Percentiles rank a stretch among this genome's conserved stretches.
These are phyloP conservation scores for Leishmania amazonensis DNA, from an alignment of 208 protist species.

Conservation along the genomic window DNA sequence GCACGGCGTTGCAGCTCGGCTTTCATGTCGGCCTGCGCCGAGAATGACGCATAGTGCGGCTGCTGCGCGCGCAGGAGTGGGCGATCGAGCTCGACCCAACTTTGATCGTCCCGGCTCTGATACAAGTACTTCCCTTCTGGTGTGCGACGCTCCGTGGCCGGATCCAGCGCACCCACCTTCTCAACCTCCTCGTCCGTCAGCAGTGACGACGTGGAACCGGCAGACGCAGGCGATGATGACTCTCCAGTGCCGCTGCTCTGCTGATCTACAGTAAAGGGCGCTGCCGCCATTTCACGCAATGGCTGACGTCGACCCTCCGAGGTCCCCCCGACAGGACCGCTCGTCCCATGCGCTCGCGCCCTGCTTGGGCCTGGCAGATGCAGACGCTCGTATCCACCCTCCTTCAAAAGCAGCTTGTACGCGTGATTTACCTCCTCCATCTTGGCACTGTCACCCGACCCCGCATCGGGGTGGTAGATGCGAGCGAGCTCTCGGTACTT, in stretches of 20 bases:
- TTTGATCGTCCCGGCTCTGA: slow-evolving; percentile 74
- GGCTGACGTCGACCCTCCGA: slow-evolving; percentile 26
- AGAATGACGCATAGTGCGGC: slow-evolving; percentile 73
- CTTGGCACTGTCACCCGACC: slow-evolving; percentile 56
- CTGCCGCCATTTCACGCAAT: slow-evolving; percentile 6
- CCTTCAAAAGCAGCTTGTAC: slow-evolving; percentile 86
- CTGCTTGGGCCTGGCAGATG: slow-evolving; percentile 31
- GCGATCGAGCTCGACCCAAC: slow-evolving; percentile 73
- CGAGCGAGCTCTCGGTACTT: slow-evolving; percentile 84
- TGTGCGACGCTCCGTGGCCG: slow-evolving; percentile 67
- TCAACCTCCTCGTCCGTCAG: slow-evolving; percentile 67
- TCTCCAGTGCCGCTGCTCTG: slow-evolving; percentile 4
- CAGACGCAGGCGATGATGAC: background rate
- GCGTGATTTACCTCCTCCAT: slow-evolving; percentile 89
- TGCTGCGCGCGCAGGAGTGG: slow-evolving; percentile 63
- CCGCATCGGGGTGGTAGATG: slow-evolving; percentile 81
- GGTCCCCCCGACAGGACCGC: slow-evolving; percentile 17
- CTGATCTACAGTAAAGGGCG: slow-evolving; percentile 47
- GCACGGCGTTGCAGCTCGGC: slow-evolving; percentile 67
- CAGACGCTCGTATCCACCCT: slow-evolving; percentile 78
- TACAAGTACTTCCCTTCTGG: slow-evolving; percentile 75
- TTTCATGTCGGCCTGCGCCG: slow-evolving; percentile 57
- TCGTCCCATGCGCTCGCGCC: background rate
- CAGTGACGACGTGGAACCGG: slow-evolving; percentile 5
- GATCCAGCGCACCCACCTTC: slow-evolving; percentile 73